Evolutionary conservation across 495 filamentous ascomycete genomes (phyloP), one percentile per base, ranked within the genome.

Genomic region (Aspergillus leporis): DNA sequence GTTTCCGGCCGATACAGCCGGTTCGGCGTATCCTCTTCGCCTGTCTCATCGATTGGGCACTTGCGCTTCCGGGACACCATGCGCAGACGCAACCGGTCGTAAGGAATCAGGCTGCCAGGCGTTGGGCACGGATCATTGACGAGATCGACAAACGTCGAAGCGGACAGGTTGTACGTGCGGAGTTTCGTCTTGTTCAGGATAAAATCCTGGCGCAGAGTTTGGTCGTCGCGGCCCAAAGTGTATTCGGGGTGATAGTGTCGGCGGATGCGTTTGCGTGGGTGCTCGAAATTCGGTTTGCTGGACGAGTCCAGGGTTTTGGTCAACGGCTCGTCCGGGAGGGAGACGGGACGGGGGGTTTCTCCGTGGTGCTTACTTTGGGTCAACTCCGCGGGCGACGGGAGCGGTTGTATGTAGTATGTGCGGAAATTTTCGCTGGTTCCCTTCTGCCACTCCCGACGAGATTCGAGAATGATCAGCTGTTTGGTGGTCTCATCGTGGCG

Each of bases 401-500:
- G 74, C 18, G 80, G 67, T 5, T 85, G 83, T 5, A 74, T 84
- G 69, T 92, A 92, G 69, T 87, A 90, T 0, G 85, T 90, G 32
- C 89, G 83, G 41, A 78, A 74, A 54, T 86, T 83, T 32, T 78
- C 83, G 61, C 85, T 88, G 51, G 76, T 77, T 4, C 83, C 83
- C 22, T 73, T 59, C 18, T 78, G 78, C 86, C 87, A 92, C 70
- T 93, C 90, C 32, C 85, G 85, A 8, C 90, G 81, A 46, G 84
- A 81, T 70, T 93, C 90, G 8, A 90, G 66, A 46, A 91, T 88
- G 46, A 81, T 77, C 16, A 89, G 72, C 48, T 79, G 66, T 0
- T 83, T 81, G 1, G 83, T 85, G 10, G 66, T 62, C 61, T 93
- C 87, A 56, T 92, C 86, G 47, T 74, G 77, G 22, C 85, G 80